Base-by-base conservation (phyloP, 2,329 filamentous ascomycete genomes). In the Fusarium napiforme region DNA sequence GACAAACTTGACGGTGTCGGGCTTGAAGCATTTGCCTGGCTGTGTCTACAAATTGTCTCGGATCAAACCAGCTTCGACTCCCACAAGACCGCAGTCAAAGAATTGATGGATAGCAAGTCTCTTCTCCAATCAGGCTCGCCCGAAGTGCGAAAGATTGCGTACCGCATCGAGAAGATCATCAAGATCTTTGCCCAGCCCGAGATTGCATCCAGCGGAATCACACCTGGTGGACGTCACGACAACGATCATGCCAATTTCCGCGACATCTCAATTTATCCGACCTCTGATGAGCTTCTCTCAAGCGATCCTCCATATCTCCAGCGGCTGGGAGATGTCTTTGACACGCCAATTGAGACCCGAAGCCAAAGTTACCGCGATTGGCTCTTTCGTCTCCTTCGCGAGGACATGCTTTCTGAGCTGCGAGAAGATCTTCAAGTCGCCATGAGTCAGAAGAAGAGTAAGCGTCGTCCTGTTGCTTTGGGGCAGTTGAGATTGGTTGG, bases 341-440 rank as follows among this genome's bases (percentile, higher is more conserved):
- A 87, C 64, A 82, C 4, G 37, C 76, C 18, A 66, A 82, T 3
- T 12, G 76, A 77, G 4, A 73, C 78, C 1, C 85, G 89, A 3
- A 78, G 86, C 0, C 80, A 80, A 0, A 79, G 82, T 0, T 90
- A 94, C 77, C 79, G 93, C 0, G 92, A 93, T 75, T 93, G 92
- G 75, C 90, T 93, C 58, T 95, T 93, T 71, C 90, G 93, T 0
- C 85, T 94, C 1, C 82, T 93, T 0, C 84, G 93, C 6, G 92
- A 95, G 73, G 92, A 94, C 69, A 91, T 94, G 85, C 81, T 94
- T 0, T 88, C 85, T 0, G 91, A 92, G 69, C 82, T 95, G 5
- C 86, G 89, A 3, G 88, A 90, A 14, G 91, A 92, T 53, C 78
- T 92, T 1, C 85, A 89, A 34, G 81, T 85, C 9, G 84, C 87